Conservation (phyloP, 805 yeast species). For the Ogataea saltuana region DNA sequence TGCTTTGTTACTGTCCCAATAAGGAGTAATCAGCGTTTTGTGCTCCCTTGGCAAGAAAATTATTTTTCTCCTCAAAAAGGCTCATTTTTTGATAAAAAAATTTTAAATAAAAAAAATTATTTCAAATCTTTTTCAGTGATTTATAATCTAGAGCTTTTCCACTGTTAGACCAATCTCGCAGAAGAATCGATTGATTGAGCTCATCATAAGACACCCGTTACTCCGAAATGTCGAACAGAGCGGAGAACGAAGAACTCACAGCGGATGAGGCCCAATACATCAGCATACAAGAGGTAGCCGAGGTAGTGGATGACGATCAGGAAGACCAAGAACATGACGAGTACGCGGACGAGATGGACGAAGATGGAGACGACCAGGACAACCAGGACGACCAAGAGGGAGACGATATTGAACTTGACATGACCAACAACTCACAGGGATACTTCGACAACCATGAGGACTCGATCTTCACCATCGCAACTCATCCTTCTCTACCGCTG, state of each 20-base stretch:
- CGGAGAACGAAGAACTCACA: constrained; percentile 11
- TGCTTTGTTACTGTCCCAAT: no score
- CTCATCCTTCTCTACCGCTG: constrained; percentile 82
- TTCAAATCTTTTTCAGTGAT: neutral
- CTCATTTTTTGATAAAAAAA: neutral
- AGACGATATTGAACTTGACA: constrained; percentile 71
- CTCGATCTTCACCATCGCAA: constrained; percentile 77
- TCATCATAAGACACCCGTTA: no score
- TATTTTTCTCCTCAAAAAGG: no score
- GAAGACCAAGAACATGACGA: constrained; percentile 41
- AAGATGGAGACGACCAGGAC: constrained; percentile 41
- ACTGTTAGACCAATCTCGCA: no score
- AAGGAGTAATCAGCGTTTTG: no score
- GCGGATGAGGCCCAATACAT: constrained; percentile 31
- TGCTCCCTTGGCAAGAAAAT: no score
- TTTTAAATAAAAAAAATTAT: neutral
- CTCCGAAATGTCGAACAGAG: constrained; percentile 1
- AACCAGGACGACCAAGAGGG: constrained; percentile 43
- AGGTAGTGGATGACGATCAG: constrained; percentile 35
- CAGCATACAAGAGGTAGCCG: constrained; percentile 34
- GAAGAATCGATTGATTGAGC: no score
- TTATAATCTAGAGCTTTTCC: no score
- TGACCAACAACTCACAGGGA: constrained; percentile 84
- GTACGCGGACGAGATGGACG: constrained; percentile 41
- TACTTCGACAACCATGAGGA: constrained; percentile 91